Base-by-base conservation (phyloP, 2,329 filamentous ascomycete genomes). In the Nemania diffusa region DNA sequence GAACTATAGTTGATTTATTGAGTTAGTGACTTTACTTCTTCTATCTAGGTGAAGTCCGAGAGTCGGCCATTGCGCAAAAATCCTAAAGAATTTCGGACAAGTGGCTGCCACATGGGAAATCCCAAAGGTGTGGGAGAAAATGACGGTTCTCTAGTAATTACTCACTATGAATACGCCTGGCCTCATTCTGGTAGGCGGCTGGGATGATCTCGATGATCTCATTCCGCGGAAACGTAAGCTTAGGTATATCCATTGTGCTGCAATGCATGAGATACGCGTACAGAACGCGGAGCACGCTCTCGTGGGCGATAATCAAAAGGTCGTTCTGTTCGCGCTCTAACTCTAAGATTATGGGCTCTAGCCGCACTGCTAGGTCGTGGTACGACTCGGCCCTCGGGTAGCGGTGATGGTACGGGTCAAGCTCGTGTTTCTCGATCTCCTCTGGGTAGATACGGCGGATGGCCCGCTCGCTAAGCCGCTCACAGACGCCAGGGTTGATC, bases 131-230 rank as follows among this genome's bases (percentile, higher is more conserved):
- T 27, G 2, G 11, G 26, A 20, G n/a, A 7, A 13, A 48, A n/a
- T 4, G 8, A 48, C 0, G 11, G 27, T 32, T 6, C n/a, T 13
- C 4, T 5, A n/a, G 13, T 37, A 26, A 20, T 9, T 20, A 64
- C 68, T 68, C 37, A 70, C 68, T 97, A 73, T 92, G 90, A 74
- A 99, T 94, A 65, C 94, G 90, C 79, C 93, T 96, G 22, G 95
- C 93, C 79, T 96, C 92, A 77, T 99, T 99, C 82, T 97, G 96
- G 81, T 99, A 99, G 34, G 93, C 95, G 20, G 95, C 94, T 2
- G 96, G 97, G 66, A 98, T 97, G 77, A 99, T 97, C 84, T 99
- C 96, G 73, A 99, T 97, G 77, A 99, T 98, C 78, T 99, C 94
- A 77, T 99, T 91, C 50, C 96, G 92, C 3, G 96, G 96, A 76